Evolutionary conservation across 805 yeast genomes (phyloP), one percentile per base, ranked within the genome.

Genomic region (Yamadazyma paraphyllophila): DNA sequence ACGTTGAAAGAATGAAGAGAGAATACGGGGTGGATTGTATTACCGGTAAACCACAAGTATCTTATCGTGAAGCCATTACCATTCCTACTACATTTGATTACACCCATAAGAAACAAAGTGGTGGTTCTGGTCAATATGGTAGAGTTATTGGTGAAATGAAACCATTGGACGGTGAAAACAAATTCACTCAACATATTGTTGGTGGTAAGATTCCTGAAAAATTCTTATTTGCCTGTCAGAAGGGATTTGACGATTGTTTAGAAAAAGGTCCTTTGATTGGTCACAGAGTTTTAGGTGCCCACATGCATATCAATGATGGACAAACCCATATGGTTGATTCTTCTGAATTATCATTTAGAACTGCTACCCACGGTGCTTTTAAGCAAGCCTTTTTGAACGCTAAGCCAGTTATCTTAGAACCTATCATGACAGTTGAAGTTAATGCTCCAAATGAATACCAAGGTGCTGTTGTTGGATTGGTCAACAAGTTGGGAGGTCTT

Each of bases 61-160:
- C 99, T 13, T 94, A 94, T 73, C 83, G 99, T 69, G 99, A 94
- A 72, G 85, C 98, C 34, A 82, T 92, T 54, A 73, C 86, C 31
- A 64, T 77, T 2, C 73, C 87, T 35, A 77, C 92, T 26, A 75
- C 81, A 11, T 92, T 94, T 61, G 98, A 94, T 65, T 89, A 85
- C 72, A 85, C 96, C 25, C 98, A 92, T 76, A 94, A 94, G 80
- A 92, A 90, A 65, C 99, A 94, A 75, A 80, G 92, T 62, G 99
- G 99, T 69, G 99, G 99, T 80, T 96, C 98, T 54, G 99, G 99
- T 72, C 99, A 94, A 76, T 94, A 83, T 64, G 99, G 96, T 69
- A 84, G 91, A 73, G 97, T 92, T 61, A 85, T 90, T 67, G 98
- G 99, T 64, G 78, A 74, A 46, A 65, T 91, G 70, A 68, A 75